phyloP scores from a whole-genome alignment of 1,139 yeast genomes.

The Protomyces macrosporus region DNA sequence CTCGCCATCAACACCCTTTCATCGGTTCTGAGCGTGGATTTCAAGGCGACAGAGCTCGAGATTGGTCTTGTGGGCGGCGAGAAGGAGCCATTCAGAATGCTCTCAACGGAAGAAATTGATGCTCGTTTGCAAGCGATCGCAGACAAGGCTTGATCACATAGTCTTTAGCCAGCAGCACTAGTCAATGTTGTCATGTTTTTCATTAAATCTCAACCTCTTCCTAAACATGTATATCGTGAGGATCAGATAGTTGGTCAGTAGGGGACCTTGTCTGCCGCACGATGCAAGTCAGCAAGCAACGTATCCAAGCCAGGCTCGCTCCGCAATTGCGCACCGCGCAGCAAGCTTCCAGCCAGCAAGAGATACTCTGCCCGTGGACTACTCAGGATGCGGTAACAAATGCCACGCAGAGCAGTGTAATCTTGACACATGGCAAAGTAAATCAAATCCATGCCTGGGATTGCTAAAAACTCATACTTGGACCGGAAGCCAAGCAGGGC shows the following conservation, averaged over 20 bases:
- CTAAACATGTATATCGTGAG: too few relatives aligned
- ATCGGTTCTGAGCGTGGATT: conserved; percentile 83
- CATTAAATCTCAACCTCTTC: background rate
- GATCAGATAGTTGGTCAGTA: background rate
- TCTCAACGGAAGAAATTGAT: conserved; percentile 82
- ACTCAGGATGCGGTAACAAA: conserved; percentile 6
- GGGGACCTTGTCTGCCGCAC: background rate
- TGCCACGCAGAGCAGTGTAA: conserved; percentile 1
- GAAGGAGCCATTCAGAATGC: conserved; percentile 49
- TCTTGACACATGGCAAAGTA: conserved; percentile 15
- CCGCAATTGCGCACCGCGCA: conserved; percentile 7
- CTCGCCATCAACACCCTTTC: conserved; percentile 81
- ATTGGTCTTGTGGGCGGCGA: conserved; percentile 77
- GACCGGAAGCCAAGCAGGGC: background rate
- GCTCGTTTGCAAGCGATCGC: conserved; percentile 91
- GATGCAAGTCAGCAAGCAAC: background rate
- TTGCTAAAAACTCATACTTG: conserved; percentile 3
- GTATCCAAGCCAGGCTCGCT: conserved; percentile 5
- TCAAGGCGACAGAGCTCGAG: conserved; percentile 87
- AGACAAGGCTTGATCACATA: conserved; percentile 66
- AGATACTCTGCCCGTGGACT: conserved; percentile 5
- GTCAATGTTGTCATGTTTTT: background rate
- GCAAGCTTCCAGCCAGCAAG: background rate
- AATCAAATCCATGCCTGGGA: conserved; percentile 9
- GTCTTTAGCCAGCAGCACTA: too few relatives aligned